Conservation (phyloP, 306 rosid species). For the Cercis canadensis region DNA sequence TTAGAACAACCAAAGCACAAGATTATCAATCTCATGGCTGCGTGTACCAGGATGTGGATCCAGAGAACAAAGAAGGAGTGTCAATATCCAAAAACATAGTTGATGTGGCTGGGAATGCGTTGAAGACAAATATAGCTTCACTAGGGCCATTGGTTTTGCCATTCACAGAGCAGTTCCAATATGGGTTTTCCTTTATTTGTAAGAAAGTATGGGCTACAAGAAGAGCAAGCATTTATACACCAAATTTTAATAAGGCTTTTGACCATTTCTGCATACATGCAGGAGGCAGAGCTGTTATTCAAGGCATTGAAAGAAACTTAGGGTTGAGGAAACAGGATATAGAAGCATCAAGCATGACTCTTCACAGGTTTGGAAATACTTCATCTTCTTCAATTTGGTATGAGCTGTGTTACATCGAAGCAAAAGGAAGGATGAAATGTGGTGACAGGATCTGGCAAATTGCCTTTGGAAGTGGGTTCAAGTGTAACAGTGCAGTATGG, state of each 20-base stretch:
- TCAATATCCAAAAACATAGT: conserved; percentile 56
- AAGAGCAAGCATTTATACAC: conserved; percentile 44
- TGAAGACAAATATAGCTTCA: conserved; percentile 54
- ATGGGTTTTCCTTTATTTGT: conserved; percentile 39
- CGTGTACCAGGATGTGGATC: conserved; percentile 54
- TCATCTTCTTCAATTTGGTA: conserved; percentile 74
- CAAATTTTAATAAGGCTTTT: conserved; percentile 58
- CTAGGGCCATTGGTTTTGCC: conserved; percentile 67
- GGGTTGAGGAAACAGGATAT: conserved; percentile 44
- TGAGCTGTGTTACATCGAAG: conserved; percentile 66
- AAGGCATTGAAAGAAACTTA: conserved; percentile 51
- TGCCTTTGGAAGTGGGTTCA: conserved; percentile 67
- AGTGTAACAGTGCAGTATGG: conserved; percentile 71
- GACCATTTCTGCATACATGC: conserved; percentile 73
- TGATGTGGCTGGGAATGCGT: conserved; percentile 54
- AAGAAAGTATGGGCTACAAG: conserved; percentile 33
- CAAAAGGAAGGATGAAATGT: conserved; percentile 60
- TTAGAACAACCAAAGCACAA: conserved; percentile 65
- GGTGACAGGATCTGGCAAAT: conserved; percentile 75
- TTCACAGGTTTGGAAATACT: conserved; percentile 62
- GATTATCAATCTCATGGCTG: conserved; percentile 57
- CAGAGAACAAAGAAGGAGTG: conserved; percentile 48
- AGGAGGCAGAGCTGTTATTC: conserved; percentile 61
- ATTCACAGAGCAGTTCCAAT: conserved; percentile 50
- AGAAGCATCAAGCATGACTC: conserved; percentile 65